phyloP scores from a whole-genome alignment of 2,329 filamentous ascomycete genomes.

The Trichoderma koningii region DNA sequence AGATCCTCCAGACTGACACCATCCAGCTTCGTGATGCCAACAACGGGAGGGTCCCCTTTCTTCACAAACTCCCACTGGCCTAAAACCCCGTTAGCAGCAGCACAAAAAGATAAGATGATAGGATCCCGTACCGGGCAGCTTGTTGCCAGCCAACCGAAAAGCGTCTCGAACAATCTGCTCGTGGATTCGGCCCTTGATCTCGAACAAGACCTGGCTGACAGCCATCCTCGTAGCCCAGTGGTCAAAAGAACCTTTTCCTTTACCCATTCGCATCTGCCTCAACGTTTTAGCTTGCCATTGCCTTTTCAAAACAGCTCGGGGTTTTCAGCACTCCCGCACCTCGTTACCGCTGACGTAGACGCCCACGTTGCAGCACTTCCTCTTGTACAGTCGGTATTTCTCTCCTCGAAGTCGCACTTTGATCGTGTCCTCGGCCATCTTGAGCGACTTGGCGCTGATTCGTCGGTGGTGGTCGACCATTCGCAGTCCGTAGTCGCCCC shows the following conservation, averaged over 20 bases:
- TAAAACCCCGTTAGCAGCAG: conserved; percentile 39
- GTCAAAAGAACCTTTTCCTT: conserved; percentile 96
- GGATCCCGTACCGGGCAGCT: conserved; percentile 74
- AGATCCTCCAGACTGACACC: conserved; percentile 81
- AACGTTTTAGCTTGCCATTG: background rate
- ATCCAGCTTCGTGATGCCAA: conserved; percentile 89
- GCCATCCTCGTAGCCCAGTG: conserved; percentile 91
- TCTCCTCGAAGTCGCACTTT: conserved; percentile 83
- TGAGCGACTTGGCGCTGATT: conserved; percentile 82
- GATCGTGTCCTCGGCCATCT: conserved; percentile 92
- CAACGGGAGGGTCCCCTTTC: conserved; percentile 85
- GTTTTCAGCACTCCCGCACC: conserved; percentile 47
- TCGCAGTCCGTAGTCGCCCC: conserved; percentile 93
- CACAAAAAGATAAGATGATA: background rate
- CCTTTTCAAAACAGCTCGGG: no score
- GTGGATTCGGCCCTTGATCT: conserved; percentile 88
- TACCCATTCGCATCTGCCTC: conserved; percentile 86
- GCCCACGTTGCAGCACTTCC: conserved; percentile 88
- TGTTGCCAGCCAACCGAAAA: conserved; percentile 90
- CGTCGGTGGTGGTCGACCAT: conserved; percentile 93
- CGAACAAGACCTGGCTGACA: conserved; percentile 89
- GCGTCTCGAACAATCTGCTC: conserved; percentile 94
- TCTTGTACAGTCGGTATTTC: conserved; percentile 89
- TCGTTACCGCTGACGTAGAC: conserved; percentile 97
- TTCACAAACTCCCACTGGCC: conserved; percentile 90